A percentile compares a stretch with the other conserved stretches of the same genome.
Evolutionary conservation across 495 filamentous ascomycete species (phyloP).

Genomic region (Penicillium cinerascens): DNA sequence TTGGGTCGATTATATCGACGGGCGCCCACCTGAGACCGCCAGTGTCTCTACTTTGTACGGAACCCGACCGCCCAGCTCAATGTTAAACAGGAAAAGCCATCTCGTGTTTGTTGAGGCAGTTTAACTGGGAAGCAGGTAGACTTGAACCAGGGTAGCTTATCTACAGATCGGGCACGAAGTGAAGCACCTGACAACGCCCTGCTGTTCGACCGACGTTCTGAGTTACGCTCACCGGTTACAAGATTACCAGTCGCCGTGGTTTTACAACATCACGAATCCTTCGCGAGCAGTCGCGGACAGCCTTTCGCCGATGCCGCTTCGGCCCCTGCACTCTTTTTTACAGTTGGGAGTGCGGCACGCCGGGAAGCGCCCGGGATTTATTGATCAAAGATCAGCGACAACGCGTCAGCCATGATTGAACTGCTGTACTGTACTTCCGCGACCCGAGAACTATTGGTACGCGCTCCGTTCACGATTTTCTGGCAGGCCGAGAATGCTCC

Average conservation of each 20-base stretch:
- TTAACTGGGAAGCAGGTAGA: background rate
- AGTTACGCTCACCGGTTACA: background rate
- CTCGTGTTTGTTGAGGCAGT: background rate
- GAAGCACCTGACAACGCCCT: background rate
- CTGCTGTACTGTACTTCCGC: background rate
- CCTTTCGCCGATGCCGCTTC: background rate
- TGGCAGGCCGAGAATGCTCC: background rate
- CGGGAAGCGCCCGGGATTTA: background rate
- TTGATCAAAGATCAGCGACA: background rate
- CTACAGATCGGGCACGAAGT: background rate
- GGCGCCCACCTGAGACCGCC: background rate
- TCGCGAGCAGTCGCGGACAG: background rate
- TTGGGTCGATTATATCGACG: background rate
- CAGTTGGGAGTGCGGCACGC: background rate
- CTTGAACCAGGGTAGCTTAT: background rate
- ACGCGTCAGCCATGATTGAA: background rate
- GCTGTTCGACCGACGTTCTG: background rate
- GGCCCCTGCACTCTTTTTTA: background rate
- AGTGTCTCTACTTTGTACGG: background rate
- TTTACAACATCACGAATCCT: background rate
- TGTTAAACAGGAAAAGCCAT: no score
- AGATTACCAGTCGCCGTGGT: background rate
- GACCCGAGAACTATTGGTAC: background rate
- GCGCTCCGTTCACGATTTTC: background rate
- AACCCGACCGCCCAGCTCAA: background rate